These are phyloP conservation scores for Sechiopsis laciniata DNA, from an alignment of 306 rosid genomes.

Conservation along the genomic window DNA sequence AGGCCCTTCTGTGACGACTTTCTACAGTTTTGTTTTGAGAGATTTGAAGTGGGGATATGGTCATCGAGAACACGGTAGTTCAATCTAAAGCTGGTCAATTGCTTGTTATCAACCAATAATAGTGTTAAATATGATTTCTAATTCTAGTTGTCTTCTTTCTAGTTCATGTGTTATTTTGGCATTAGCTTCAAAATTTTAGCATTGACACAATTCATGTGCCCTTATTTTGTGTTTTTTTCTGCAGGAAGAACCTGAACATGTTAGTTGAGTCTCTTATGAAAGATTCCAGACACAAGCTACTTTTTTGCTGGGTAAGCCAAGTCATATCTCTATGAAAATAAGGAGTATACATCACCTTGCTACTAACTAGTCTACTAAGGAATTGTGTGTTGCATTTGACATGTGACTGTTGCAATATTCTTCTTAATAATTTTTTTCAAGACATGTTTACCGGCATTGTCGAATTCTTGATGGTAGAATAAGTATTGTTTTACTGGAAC, in stretches of 20 bases:
- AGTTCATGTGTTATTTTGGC: background rate
- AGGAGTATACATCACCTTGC: too few relatives aligned
- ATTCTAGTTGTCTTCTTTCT: constrained; percentile 9
- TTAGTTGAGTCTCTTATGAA: constrained; percentile 45
- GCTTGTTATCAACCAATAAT: constrained; percentile 17
- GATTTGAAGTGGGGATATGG: constrained; percentile 83
- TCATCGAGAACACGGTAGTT: constrained; percentile 76
- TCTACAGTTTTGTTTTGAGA: constrained; percentile 73
- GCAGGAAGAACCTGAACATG: constrained; percentile 53
- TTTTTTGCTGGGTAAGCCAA: too few relatives aligned
- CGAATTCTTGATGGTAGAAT: too few relatives aligned
- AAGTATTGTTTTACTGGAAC: background rate
- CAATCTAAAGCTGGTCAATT: background rate
- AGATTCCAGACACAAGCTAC: constrained; percentile 19
- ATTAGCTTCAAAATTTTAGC: constrained; percentile 4
- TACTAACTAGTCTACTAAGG: too few relatives aligned
- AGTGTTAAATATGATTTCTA: constrained; percentile 18
- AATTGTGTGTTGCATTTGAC: too few relatives aligned
- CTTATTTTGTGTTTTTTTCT: background rate
- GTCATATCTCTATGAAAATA: too few relatives aligned
- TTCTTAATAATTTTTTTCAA: too few relatives aligned
- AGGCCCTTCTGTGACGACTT: constrained; percentile 80
- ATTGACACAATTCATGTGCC: background rate
- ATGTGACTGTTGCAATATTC: too few relatives aligned
- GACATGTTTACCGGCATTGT: too few relatives aligned